Conservation (phyloP, 345 rosid species). For the Lenwebbia sp. region DNA sequence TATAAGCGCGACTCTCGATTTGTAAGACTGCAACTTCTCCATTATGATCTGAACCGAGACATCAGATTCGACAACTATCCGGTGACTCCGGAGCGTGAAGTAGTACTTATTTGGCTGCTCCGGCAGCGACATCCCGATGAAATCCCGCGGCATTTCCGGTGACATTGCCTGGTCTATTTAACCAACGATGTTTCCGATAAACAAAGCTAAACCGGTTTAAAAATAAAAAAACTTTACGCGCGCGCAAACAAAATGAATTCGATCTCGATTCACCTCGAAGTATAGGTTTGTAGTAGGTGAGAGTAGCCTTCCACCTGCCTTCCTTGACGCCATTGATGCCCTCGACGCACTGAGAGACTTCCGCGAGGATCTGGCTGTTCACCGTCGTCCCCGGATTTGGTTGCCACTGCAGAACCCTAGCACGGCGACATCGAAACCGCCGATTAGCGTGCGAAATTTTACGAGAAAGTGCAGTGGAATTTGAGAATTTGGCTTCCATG, state of each 20-base stretch:
- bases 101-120: slow-evolving; percentile 80
- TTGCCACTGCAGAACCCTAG: slow-evolving; percentile 93
- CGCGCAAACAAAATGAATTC: not conserved
- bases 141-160: slow-evolving; percentile 68
- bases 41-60: slow-evolving; percentile 68
- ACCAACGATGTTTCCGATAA: not conserved
- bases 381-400: slow-evolving; percentile 77
- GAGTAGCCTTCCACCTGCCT: slow-evolving; percentile 86
- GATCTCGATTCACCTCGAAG: slow-evolving; percentile 23
- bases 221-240: not conserved
- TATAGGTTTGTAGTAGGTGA: slow-evolving; percentile 61
- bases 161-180: slow-evolving; percentile 33
- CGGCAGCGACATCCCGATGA: slow-evolving; percentile 60
- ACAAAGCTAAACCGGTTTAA: not conserved
- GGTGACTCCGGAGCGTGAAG: slow-evolving; percentile 56
- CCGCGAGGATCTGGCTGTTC: slow-evolving; percentile 77
- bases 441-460: not conserved
- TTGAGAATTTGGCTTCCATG: not conserved
- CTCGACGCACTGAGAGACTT: slow-evolving; percentile 75
- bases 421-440: not conserved
- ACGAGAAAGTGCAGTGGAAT: not conserved
- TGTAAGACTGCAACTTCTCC: slow-evolving; percentile 95
- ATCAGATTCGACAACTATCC: slow-evolving; percentile 73
- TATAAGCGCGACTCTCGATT: slow-evolving; percentile 59
- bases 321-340: slow-evolving; percentile 80